Conservation (phyloP, 306 rosid species). For the Gillenia trifoliata region DNA sequence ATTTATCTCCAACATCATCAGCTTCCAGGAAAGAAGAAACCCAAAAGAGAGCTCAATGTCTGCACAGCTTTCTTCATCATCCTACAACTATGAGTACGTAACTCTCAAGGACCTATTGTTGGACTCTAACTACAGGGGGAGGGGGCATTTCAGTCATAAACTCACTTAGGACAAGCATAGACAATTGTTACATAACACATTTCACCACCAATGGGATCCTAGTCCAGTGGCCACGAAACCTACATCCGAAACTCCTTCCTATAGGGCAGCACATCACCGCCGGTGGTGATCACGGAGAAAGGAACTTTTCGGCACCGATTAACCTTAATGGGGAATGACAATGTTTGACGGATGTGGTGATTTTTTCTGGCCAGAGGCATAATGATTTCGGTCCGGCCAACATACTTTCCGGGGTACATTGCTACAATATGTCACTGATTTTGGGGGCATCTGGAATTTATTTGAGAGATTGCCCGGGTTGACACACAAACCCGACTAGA, state of each 20-base stretch:
- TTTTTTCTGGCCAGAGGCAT: slow-evolving; percentile 69
- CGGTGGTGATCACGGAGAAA: slow-evolving; percentile 51
- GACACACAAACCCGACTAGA: slow-evolving; percentile 64
- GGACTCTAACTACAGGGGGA: slow-evolving; percentile 79
- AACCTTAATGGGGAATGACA: slow-evolving; percentile 71
- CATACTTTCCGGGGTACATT: slow-evolving; percentile 66
- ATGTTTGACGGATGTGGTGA: slow-evolving; percentile 77
- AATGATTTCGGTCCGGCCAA: slow-evolving; percentile 78
- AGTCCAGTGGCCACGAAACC: slow-evolving; percentile 85
- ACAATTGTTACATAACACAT: slow-evolving; percentile 84
- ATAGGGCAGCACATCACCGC: slow-evolving; percentile 93
- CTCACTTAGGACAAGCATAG: slow-evolving; percentile 72
- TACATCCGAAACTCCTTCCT: slow-evolving; percentile 74
- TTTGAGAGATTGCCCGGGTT: slow-evolving; percentile 58
- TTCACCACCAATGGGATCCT: slow-evolving; percentile 69
- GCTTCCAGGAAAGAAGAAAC: slow-evolving; percentile 6
- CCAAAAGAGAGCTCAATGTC: slow-evolving; percentile 10
- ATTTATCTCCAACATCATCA: slow-evolving; percentile 49
- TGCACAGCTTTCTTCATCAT: slow-evolving; percentile 32
- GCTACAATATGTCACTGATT: slow-evolving; percentile 90
- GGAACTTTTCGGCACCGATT: slow-evolving; percentile 68
- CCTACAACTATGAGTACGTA: slow-evolving; percentile 73
- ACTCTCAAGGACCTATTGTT: slow-evolving; percentile 63
- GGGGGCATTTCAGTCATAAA: slow-evolving; percentile 74
- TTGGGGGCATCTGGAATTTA: slow-evolving; percentile 86